Percentiles rank a stretch among this genome's conserved stretches.
Evolutionary conservation across 2,329 filamentous ascomycete genomes (phyloP).

Genomic region (Keithomyces neogunnii): DNA sequence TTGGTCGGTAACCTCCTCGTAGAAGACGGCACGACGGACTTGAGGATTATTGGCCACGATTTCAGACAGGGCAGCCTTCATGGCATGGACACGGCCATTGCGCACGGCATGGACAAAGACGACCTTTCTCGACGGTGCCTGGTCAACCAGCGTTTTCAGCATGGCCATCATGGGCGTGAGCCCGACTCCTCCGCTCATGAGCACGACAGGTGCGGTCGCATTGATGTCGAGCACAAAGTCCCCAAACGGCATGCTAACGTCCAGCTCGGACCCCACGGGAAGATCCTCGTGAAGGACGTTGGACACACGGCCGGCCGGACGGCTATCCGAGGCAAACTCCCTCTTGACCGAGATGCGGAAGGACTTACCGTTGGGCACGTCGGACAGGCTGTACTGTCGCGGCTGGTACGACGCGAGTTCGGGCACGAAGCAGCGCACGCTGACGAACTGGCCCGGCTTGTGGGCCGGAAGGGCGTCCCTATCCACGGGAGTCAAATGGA

Average conservation of each 20-base stretch:
- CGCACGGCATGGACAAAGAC: conserved; percentile 43
- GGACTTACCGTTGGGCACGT: conserved; percentile 46
- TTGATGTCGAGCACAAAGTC: conserved; percentile 43
- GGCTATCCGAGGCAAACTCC: conserved; percentile 35
- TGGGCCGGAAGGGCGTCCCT: conserved; percentile 46
- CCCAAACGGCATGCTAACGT: conserved; percentile 54
- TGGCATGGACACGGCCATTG: conserved; percentile 18
- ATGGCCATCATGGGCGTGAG: conserved; percentile 49
- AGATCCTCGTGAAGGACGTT: conserved; percentile 54
- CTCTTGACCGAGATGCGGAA: conserved; percentile 61
- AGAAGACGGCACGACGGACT: conserved; percentile 31
- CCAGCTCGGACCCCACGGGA: conserved; percentile 47
- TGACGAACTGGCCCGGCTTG: conserved; percentile 61
- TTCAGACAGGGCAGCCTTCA: not conserved
- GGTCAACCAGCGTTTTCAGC: conserved; percentile 37
- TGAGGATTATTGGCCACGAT: conserved; percentile 2
- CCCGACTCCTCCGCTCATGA: conserved; percentile 48
- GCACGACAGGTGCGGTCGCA: conserved; percentile 35
- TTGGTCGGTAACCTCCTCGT: conserved; percentile 28
- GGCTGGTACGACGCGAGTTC: conserved; percentile 48
- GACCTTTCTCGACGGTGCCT: conserved; percentile 31
- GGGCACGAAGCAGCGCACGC: conserved; percentile 48
- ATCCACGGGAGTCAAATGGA: conserved; percentile 56
- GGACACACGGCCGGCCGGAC: conserved; percentile 53
- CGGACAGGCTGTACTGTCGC: conserved; percentile 62